Evolutionary conservation across 2,329 filamentous ascomycete genomes (phyloP), one percentile per base, ranked within the genome.

Genomic region (Colletotrichum coccodes): DNA sequence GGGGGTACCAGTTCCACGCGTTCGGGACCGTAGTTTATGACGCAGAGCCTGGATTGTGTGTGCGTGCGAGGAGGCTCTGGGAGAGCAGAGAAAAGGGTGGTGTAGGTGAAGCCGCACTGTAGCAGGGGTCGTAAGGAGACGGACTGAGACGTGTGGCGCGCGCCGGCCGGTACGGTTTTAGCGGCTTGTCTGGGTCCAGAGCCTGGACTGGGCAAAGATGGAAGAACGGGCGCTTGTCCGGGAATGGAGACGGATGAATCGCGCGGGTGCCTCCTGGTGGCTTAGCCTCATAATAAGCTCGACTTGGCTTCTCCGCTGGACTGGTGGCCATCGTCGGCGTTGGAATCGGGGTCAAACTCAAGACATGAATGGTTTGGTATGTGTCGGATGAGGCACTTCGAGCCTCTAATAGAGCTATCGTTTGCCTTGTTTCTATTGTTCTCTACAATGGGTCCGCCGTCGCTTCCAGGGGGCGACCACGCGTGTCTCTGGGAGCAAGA

Each of bases 331-430:
- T 50, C 32, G 11, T 38, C 23, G 30, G 32, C 44, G 23, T 40
- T 14, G 6, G 16, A 14, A 30, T n/a, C 9, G 18, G 32, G 44
- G 42, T 32, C 4, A 38, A 16, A n/a, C n/a, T 65, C 61, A 26
- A 68, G 61, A 60, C 61, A 65, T 49, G 54, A 34, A 52, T 38
- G 3, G 42, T 53, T 30, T 6, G 47, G 12, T 12, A 26, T 68
- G 54, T 65, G 54, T 68, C 65, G 65, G 61, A 68, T 65, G 65
- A 65, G 42, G 61, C 47, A 65, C 61, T 60, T 38, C 8, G 28
- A 38, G 63, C 32, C 28, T 23, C 1, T 47, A 42, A n/a, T 14
- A 21, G 34, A 7, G 9, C 38, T 34, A 50, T 64, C 36, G 32
- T 60, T 56, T 34, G 54, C 36, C 30, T 65, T 65, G 21, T 54